Conservation (phyloP, 1,284 basidiomycete genomes). For the Trichosporon sp. region DNA sequence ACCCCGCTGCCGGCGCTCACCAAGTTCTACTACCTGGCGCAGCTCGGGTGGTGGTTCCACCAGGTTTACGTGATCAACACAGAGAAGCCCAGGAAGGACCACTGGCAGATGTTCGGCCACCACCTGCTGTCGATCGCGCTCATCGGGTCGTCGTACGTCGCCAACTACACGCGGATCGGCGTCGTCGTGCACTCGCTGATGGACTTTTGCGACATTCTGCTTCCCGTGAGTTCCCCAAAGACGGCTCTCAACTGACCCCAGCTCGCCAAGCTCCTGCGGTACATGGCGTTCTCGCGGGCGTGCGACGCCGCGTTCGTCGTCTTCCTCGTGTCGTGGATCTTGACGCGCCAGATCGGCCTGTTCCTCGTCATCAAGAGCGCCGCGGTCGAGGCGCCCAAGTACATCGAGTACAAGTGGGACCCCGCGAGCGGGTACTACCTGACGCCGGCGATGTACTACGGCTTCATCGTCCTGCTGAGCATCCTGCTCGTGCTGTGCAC, state of each 20-base stretch:
- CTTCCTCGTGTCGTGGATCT: constrained; percentile 83
- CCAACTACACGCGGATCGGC: constrained; percentile 82
- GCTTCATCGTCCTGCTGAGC: constrained; percentile 60
- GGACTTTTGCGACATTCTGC: constrained; percentile 87
- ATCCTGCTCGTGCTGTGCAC: constrained; percentile 63
- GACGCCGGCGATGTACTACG: constrained; percentile 52
- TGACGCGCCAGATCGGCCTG: constrained; percentile 79
- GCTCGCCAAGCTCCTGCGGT: constrained; percentile 91
- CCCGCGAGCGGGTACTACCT: constrained; percentile 60
- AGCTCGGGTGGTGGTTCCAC: constrained; percentile 90
- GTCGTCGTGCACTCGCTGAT: constrained; percentile 83
- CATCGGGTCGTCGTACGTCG: constrained; percentile 70
- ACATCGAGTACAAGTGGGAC: constrained; percentile 60
- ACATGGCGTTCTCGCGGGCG: constrained; percentile 63
- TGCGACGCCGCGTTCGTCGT: constrained; percentile 74
- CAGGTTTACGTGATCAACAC: constrained; percentile 87
- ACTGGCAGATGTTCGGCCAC: constrained; percentile 92
- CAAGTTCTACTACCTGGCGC: constrained; percentile 87
- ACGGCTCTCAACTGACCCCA: constrained; percentile 39
- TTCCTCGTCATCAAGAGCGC: constrained; percentile 63
- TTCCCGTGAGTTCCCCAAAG: constrained; percentile 63
- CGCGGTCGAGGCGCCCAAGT: constrained; percentile 54
- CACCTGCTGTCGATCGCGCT: constrained; percentile 84
- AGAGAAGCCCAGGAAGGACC: constrained; percentile 89
- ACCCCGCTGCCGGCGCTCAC: constrained; percentile 67